phyloP scores from a whole-genome alignment of 148 eudicot genomes.

The Vaccinium corymbosum region DNA sequence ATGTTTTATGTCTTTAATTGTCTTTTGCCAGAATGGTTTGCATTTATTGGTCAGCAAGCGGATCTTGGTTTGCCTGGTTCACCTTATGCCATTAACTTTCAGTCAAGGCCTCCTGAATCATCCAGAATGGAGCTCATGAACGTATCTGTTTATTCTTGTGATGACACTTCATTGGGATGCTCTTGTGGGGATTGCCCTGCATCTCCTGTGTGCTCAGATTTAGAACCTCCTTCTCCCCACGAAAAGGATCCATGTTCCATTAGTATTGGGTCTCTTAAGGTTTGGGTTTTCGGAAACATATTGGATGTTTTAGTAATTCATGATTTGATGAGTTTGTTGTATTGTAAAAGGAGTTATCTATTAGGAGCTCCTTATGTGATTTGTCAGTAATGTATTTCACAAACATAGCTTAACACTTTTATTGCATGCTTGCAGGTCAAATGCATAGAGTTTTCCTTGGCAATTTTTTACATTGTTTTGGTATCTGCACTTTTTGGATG shows the following conservation, averaged over 20 bases:
- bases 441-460: conserved; percentile 59
- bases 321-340: neutral
- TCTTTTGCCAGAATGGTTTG: conserved; percentile 56
- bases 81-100: conserved; percentile 65
- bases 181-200: conserved; percentile 83
- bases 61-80: conserved; percentile 66
- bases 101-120: conserved; percentile 40
- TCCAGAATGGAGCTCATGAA: conserved; percentile 61
- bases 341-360: neutral
- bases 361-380: neutral
- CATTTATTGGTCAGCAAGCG: conserved; percentile 58
- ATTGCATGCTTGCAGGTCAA: conserved; percentile 42
- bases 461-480: conserved; percentile 42
- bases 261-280: conserved; percentile 51
- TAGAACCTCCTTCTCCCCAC: conserved; percentile 61
- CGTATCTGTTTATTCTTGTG: conserved; percentile 59
- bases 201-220: conserved; percentile 49
- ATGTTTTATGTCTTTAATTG: neutral
- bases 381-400: conserved; percentile 6
- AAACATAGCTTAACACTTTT: neutral
- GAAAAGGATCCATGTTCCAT: conserved; percentile 47
- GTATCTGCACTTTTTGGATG: conserved; percentile 60
- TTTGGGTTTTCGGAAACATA: conserved; percentile 12
- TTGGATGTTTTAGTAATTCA: neutral
- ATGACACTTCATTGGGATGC: conserved; percentile 69